These are phyloP conservation scores for Colletotrichum sp. DNA, from an alignment of 2,329 filamentous ascomycete species.

Conservation along the genomic window DNA sequence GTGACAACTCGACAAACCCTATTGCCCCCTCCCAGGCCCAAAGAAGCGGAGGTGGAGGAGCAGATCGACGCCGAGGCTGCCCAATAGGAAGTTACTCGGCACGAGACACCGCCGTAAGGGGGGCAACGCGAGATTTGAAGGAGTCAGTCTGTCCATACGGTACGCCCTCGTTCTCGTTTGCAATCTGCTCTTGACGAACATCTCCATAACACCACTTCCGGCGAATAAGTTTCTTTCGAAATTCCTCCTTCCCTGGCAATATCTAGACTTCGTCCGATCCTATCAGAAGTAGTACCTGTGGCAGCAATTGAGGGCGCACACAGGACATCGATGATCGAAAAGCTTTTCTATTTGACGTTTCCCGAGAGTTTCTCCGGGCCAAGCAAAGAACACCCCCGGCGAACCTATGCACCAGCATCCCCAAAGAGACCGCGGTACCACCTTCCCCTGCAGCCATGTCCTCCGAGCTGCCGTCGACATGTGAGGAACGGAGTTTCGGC, in stretches of 20 bases:
- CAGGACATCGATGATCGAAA: background rate
- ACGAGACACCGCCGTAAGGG: background rate
- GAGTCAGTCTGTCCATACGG: background rate
- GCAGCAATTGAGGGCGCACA: background rate
- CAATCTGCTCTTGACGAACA: background rate
- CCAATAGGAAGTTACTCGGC: background rate
- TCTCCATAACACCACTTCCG: background rate
- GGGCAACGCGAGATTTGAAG: background rate
- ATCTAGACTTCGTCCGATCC: background rate
- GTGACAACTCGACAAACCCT: background rate
- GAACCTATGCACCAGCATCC: background rate
- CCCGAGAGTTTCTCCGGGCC: slow-evolving; percentile 13
- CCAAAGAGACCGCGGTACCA: background rate
- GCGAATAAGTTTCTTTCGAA: background rate
- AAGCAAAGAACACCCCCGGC: background rate
- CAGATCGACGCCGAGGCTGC: background rate
- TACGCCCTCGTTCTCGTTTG: background rate
- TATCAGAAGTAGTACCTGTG: background rate
- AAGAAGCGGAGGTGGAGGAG: background rate
- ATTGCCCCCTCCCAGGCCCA: background rate
- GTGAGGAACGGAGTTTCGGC: slow-evolving; percentile 1
- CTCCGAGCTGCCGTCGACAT: background rate
- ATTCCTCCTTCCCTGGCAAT: background rate
- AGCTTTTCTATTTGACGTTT: background rate
- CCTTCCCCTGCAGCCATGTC: background rate